Base-by-base conservation (phyloP, 2,329 filamentous ascomycete genomes). In the Trichoderma koningiopsis region DNA sequence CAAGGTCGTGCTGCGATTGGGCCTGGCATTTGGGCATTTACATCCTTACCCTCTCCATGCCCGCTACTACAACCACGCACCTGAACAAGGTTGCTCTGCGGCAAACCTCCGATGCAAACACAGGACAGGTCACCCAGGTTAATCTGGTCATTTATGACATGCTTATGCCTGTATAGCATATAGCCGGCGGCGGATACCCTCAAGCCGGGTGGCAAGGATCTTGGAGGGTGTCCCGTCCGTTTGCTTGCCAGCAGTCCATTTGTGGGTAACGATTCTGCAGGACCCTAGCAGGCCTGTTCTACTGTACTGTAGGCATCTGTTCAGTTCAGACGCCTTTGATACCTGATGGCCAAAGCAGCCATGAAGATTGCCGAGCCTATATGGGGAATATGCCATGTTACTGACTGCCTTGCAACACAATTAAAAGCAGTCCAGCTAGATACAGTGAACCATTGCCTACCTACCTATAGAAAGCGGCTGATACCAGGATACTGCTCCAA, bases 61-160 rank as follows among this genome's bases (percentile, higher is more conserved):
- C 40, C 40, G 40, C 40, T 43, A 19, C 40, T 2, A n/a, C 66
- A n/a, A 35, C 58, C 24, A 24, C 47, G 22, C 35, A 55, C 24
- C 56, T n/a, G 29, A 49, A 40, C 19, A 37, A 49, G 63, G 37
- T 43, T 33, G 31, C 52, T 68, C 43, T 53, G 35, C 40, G 65
- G 56, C 40, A 68, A 56, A 24, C 24, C 58, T 68, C 66, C 52
- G 58, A 63, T 68, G 58, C 66, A 63, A 68, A 68, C 58, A 52
- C 66, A 68, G 47, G 47, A 43, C 16, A 43, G 37, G 58, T 24
- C 58, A 68, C 27, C 58, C 66, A 43, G 56, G 27, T 40, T 40
- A 63, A 68, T 56, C 58, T 68, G 33, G 58, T 68, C 66, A 62
- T 63, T 61, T 68, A 68, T 68, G 66, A 68, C 58, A 56, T 55